Evolutionary conservation across 2,329 filamentous ascomycete genomes (phyloP).

Genomic region (Xylaria sp.): DNA sequence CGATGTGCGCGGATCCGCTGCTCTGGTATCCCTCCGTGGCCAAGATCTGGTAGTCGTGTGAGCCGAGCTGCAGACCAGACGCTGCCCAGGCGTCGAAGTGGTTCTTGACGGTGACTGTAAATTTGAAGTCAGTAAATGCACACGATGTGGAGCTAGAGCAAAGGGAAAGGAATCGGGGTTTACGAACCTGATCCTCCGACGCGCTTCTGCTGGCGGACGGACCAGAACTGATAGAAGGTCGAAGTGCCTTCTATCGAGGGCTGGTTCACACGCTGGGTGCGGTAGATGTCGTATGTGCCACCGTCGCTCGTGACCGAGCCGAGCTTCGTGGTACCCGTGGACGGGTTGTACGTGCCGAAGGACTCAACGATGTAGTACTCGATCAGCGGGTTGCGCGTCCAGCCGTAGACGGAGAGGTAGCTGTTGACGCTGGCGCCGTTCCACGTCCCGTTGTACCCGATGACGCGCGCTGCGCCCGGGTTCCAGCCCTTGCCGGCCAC

Average conservation of each 20-base stretch:
- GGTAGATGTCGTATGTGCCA: constrained; percentile 52
- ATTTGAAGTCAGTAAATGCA: constrained; percentile 38
- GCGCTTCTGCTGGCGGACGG: constrained; percentile 61
- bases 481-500: constrained; percentile 65
- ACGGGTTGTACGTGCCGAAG: constrained; percentile 51
- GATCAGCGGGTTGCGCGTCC: constrained; percentile 53
- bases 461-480: constrained; percentile 46
- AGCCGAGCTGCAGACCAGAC: constrained; percentile 49
- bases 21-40: constrained; percentile 56
- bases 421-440: constrained; percentile 52
- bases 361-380: constrained; percentile 55
- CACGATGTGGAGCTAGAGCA: constrained; percentile 11
- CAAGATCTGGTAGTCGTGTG: constrained; percentile 53
- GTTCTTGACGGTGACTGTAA: constrained; percentile 50
- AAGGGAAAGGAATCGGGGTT: constrained; percentile 33
- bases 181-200: constrained; percentile 60
- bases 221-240: constrained; percentile 65
- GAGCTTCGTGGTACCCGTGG: constrained; percentile 46
- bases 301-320: constrained; percentile 50
- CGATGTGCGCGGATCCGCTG: constrained; percentile 56
- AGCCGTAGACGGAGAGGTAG: constrained; percentile 58
- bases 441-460: constrained; percentile 51
- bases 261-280: constrained; percentile 53
- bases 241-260: constrained; percentile 59
- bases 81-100: constrained; percentile 52